Evolutionary conservation across 2,329 filamentous ascomycete genomes (phyloP), one percentile per base, ranked within the genome.

Genomic region (Proliferodiscus dingleyae): DNA sequence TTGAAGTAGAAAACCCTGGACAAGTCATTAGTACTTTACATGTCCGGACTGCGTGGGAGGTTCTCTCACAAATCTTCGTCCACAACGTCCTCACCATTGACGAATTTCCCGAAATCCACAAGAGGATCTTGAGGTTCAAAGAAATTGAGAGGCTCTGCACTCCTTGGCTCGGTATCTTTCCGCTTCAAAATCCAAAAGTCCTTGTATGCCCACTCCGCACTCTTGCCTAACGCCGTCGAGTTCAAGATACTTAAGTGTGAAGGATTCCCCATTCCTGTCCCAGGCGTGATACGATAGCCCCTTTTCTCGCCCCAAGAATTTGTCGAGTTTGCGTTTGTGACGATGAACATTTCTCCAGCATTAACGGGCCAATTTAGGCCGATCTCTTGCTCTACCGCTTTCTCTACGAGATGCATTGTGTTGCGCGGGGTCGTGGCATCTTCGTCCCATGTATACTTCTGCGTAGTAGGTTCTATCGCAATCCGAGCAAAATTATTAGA

Each of bases 241-340:
- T 78, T 68, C 23, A 67, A 43, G 11, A 76, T 68, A 0, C 74
- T 75, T 29, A 79, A 55, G 50, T 75, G 69, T 4, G 64, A 63
- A 5, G 66, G 58, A 2, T 43, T 33, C 5, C 44, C 61, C 46
- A 62, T 61, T 11, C 58, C 61, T 0, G 70, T 61, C 7, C 58
- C 61, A 0, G 71, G 70, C n/a, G 68, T 53, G 41, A 78, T 64
- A 24, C 71, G 67, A 57, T 75, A 81, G 2, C 75, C 77, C 2
- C 70, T 70, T 29, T 66, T 67, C 56, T 78, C 73, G 45, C 76
- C 76, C 47, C 68, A 74, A 5, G 62, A 56, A 56, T 80, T 80
- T 1, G 58, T 63, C 4, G 61, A 56, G 37, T 73, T 71, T 26
- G 64, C 68, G 52, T 80, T 81, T 30, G 79, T 61, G n/a, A 80